Base-by-base conservation (phyloP, 2,329 filamentous ascomycete species). In the Fonsecaea multimorphosa region DNA sequence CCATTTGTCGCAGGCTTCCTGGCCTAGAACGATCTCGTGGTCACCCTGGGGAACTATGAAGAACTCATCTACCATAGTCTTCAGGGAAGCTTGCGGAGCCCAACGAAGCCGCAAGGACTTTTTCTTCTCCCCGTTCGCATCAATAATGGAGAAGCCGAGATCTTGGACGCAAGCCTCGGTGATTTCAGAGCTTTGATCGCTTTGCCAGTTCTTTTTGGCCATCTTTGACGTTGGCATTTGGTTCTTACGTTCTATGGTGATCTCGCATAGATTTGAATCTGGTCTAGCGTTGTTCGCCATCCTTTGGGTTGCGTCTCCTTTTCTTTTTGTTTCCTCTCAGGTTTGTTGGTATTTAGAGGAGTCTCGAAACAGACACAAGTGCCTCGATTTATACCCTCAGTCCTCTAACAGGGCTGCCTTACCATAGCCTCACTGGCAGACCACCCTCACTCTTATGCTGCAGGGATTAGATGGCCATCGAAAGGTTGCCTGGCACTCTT, bases 331-430 rank as follows among this genome's bases (percentile, higher is more conserved):
- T n/a, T n/a, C n/a, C 46, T 51, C n/a, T 51, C 12, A 2, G n/a
- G 46, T 22, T 5, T 51, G 14, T 51, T n/a, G 24, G 22, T 51
- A 2, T 4, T 51, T n/a, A 51, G n/a, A 51, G 7, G n/a, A 51
- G 16, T 24, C 46, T 22, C 46, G 11, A 22, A 22, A 7, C 1
- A 22, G 12, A 16, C 34, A 14, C 16, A 51, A 51, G n/a, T n/a
- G 46, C 6, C n/a, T 51, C 46, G 46, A 51, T 51, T 19, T 51
- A 51, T 51, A 51, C 9, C 46, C 46, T 51, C 46, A 51, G 12
- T 4, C 1, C 46, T 27, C 11, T 51, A 2, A n/a, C 12, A 22
- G 22, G 5, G 46, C 22, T 51, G 46, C 46, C 46, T 19, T 16
- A 51, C n/a, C 14, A 51, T 11, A 51, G 46, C 46, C 46, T 51